Base-by-base conservation (phyloP, 352 stramenopile genomes). In the Phytophthora constricta region DNA sequence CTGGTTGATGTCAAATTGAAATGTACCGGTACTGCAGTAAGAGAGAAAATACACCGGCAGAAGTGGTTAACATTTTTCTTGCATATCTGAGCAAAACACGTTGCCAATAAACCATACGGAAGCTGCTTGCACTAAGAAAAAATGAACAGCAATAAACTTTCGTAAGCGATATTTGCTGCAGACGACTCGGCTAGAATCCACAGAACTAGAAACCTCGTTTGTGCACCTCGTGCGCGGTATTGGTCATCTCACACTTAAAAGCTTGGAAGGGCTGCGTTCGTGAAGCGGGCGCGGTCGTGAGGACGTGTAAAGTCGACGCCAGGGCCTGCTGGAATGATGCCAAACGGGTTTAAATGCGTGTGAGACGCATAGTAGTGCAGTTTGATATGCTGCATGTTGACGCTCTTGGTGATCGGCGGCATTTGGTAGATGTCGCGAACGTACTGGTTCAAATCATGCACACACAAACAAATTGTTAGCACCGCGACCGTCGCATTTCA, bases 311-410 rank as follows among this genome's bases (percentile, higher is more conserved):
- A 79, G 41, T 82, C 62, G 25, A 73, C 48, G 17, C 33, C 58
- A 9, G 68, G 64, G 9, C 77, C 77, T 0, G 55, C 45, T 0
- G 74, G 67, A 25, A 86, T 54, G 49, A 88, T 76, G 10, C 69
- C 74, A 31, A 78, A 80, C 37, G 74, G 23, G 52, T 88, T 84
- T 55, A 84, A 51, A 31, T 77, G 73, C 23, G 73, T 78, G 47
- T 84, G 79, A 14, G 77, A 86, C 41, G 59, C 70, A 31, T 86
- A 88, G 65, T 86, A 88, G 58, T 79, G 70, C 28, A 70, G 42
- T 31, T 82, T 82, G 55, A 81, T 87, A 42, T 82, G 79, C 31
- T 77, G 58, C 26, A 86, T 80, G 55, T 83, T 58, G 9, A 83
- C 72, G 13, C 67, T 83, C 52, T 77, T 55, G 4, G 61, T 61